A percentile compares a stretch with the other conserved stretches of the same genome.
Evolutionary conservation across 2,329 filamentous ascomycete genomes (phyloP).

Genomic region (Canariomyces notabilis): DNA sequence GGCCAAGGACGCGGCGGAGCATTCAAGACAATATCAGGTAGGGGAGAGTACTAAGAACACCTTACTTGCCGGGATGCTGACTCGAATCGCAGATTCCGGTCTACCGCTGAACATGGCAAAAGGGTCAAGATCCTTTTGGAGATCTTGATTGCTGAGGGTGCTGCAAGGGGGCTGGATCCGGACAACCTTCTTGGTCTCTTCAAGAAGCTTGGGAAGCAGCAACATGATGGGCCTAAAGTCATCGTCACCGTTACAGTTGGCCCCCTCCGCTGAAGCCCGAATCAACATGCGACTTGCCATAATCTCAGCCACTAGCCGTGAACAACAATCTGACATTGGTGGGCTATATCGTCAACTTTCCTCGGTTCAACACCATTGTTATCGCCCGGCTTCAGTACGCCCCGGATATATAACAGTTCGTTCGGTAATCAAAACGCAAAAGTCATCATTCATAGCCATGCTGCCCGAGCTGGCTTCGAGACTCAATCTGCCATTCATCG

Average conservation of each 20-base stretch:
- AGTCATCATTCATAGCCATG: background rate
- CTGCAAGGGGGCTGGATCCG: conserved; percentile 30
- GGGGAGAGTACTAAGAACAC: conserved; percentile 21
- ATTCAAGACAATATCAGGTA: conserved; percentile 38
- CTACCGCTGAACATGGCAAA: conserved; percentile 29
- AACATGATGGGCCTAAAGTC: conserved; percentile 32
- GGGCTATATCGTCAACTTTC: background rate
- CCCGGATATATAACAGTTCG: background rate
- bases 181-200: conserved; percentile 32
- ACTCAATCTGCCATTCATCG: background rate
- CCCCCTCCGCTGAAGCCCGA: background rate
- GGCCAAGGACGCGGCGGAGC: conserved; percentile 34
- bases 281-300: background rate
- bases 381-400: background rate
- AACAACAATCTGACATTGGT: background rate
- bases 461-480: background rate
- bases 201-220: conserved; percentile 32
- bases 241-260: conserved; percentile 15
- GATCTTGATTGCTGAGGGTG: conserved; percentile 31
- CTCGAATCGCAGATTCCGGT: conserved; percentile 19
- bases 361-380: background rate
- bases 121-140: conserved; percentile 34
- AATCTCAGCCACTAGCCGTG: background rate
- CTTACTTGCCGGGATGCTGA: conserved; percentile 1
- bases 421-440: background rate